A percentile compares a stretch with the other conserved stretches of the same genome.
Evolutionary conservation across 164 flowering plant species (phyloP).

Genomic region (Malania oleifera): DNA sequence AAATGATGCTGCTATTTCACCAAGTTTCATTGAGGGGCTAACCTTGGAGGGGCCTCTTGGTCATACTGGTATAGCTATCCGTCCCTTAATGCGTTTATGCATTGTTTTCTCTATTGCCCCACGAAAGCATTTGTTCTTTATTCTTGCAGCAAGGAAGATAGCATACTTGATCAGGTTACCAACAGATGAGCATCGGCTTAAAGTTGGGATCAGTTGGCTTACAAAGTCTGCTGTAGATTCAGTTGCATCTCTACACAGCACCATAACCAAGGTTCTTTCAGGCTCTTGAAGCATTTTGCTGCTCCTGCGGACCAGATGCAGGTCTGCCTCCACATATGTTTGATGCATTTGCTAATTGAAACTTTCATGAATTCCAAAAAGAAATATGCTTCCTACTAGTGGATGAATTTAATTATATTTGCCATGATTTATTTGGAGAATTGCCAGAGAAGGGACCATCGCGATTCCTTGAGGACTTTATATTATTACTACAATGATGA

Average conservation of each 20-base stretch:
- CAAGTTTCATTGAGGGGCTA: conserved; percentile 82
- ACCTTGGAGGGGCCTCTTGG: conserved; percentile 91
- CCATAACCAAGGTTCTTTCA: conserved; percentile 53
- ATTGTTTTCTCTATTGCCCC: background rate
- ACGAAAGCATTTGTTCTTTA: background rate
- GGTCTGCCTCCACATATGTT: no score
- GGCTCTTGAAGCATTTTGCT: no score
- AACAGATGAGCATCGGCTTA: conserved; percentile 85
- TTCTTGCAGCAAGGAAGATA: conserved; percentile 76
- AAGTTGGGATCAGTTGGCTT: conserved; percentile 91
- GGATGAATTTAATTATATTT: no score
- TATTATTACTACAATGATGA: no score
- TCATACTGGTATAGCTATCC: conserved; percentile 53
- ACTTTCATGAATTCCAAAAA: no score
- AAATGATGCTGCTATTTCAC: conserved; percentile 82
- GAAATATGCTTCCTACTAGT: no score
- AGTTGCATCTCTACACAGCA: conserved; percentile 58
- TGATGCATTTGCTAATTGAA: no score
- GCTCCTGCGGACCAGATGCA: no score
- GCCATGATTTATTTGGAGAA: no score
- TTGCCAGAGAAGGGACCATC: no score
- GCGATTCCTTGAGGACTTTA: no score
- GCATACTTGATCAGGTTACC: conserved; percentile 84
- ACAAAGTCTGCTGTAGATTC: conserved; percentile 78
- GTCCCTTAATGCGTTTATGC: background rate